A percentile compares a stretch with the other conserved stretches of the same genome.
phyloP scores from a whole-genome alignment of 192 early-diverging fungal species.

The Jimgerdemannia lactiflua region DNA sequence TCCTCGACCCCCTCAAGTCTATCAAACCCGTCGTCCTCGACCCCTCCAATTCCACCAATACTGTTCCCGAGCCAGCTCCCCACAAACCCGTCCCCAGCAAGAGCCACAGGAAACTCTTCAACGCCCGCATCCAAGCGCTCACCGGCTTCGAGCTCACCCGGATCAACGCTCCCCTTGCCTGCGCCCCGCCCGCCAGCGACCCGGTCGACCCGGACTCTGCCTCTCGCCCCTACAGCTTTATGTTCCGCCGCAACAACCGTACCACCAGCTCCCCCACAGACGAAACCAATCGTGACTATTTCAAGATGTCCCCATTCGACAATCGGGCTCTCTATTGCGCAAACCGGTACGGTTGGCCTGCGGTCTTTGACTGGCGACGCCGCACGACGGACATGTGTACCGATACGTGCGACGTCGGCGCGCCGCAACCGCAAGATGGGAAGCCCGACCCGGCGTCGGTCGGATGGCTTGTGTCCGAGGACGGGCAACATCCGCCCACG shows the following conservation, averaged over 20 bases:
- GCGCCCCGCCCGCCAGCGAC: not conserved
- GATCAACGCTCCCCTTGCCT: not conserved
- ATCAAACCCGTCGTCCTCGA: no score
- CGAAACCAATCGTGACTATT: not conserved
- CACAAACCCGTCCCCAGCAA: no score
- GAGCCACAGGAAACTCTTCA: no score
- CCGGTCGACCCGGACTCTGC: not conserved
- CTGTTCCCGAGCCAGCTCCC: no score
- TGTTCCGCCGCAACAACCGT: not conserved
- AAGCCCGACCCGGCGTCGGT: not conserved
- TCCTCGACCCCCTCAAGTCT: no score
- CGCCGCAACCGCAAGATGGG: not conserved
- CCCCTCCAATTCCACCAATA: no score
- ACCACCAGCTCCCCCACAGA: not conserved
- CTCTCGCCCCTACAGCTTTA: not conserved
- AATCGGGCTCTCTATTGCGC: not conserved
- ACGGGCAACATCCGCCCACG: not conserved
- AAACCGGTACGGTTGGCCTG: not conserved
- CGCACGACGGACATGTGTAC: slow-evolving; percentile 1
- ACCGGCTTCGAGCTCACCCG: not conserved
- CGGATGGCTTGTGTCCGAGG: slow-evolving; percentile 2
- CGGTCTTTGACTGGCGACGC: not conserved
- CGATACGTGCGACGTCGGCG: not conserved
- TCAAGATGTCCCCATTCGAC: not conserved
- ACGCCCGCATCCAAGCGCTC: not conserved